phyloP scores from a whole-genome alignment of 805 yeast genomes.

The Jamesozyma hellenica region DNA sequence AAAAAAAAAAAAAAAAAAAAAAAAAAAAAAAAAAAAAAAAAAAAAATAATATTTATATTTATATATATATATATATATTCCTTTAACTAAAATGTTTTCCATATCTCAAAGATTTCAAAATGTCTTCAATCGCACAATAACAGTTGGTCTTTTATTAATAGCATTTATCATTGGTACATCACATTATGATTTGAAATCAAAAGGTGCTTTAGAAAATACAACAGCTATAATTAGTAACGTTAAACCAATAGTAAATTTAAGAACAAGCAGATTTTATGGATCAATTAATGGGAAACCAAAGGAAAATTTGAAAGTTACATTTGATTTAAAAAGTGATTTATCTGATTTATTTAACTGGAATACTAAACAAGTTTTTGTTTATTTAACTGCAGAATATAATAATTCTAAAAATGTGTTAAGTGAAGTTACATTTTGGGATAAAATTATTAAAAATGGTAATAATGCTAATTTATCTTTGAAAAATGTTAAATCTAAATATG shows the following conservation, averaged over 20 bases:
- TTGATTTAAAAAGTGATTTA: conserved; percentile 69
- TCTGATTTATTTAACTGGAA: conserved; percentile 87
- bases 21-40: too few relatives aligned
- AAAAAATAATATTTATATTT: background rate
- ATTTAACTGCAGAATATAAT: conserved; percentile 79
- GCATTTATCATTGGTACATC: conserved; percentile 41
- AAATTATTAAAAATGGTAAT: conserved; percentile 50
- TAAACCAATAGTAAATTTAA: conserved; percentile 34
- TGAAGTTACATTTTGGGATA: conserved; percentile 85
- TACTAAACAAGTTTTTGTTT: conserved; percentile 90
- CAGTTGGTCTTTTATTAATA: conserved; percentile 40
- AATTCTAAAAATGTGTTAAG: conserved; percentile 35
- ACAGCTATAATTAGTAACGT: conserved; percentile 32
- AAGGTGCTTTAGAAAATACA: conserved; percentile 36
- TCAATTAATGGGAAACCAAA: conserved; percentile 55
- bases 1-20: too few relatives aligned
- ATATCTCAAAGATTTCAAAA: conserved; percentile 38
- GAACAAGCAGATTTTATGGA: conserved; percentile 56
- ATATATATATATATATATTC: background rate
- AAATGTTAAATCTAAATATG: conserved; percentile 59
- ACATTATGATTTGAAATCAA: conserved; percentile 37
- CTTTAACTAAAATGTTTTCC: conserved; percentile 31
- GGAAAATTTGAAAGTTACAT: conserved; percentile 62
- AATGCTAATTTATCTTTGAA: conserved; percentile 48
- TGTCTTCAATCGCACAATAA: conserved; percentile 43